Evolutionary conservation across 1,284 basidiomycete species (phyloP).

Genomic region (Cryptococcus sp.): DNA sequence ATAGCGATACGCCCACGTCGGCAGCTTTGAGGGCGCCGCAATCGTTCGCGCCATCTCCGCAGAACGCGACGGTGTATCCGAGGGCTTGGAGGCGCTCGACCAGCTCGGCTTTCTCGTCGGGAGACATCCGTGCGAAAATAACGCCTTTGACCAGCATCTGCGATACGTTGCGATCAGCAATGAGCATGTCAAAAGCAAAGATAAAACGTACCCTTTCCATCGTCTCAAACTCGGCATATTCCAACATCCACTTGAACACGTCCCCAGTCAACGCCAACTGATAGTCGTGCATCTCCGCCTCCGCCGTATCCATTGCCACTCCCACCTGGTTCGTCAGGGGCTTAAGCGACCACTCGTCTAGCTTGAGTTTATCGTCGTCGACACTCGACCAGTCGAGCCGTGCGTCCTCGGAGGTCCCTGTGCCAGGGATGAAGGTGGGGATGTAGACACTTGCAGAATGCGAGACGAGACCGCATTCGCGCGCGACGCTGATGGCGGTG

Average conservation of each 20-base stretch:
- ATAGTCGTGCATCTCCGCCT: constrained; percentile 73
- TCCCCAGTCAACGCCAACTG: constrained; percentile 94
- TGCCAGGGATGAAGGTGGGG: constrained; percentile 75
- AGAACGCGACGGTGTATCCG: constrained; percentile 96
- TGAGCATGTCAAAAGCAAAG: background rate
- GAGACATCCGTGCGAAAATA: constrained; percentile 98
- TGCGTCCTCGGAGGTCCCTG: constrained; percentile 64
- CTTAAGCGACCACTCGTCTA: constrained; percentile 85
- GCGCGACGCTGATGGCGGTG: constrained; percentile 93
- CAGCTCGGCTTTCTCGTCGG: constrained; percentile 98
- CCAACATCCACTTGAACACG: constrained; percentile 98
- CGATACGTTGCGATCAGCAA: background rate
- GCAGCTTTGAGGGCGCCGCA: constrained; percentile 98
- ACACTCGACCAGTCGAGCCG: constrained; percentile 87
- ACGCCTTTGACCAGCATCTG: constrained; percentile 99
- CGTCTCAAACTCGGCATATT: constrained; percentile 89
- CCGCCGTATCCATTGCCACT: constrained; percentile 58
- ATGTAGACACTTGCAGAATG: constrained; percentile 89
- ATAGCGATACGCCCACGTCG: constrained; percentile 93
- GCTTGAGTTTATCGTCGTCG: constrained; percentile 79
- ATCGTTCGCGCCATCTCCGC: constrained; percentile 98
- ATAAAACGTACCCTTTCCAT: constrained; percentile 69
- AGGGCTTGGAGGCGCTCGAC: constrained; percentile 89
- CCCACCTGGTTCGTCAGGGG: constrained; percentile 62
- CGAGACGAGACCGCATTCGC: constrained; percentile 88